Evolutionary conservation across 176 grass and related monocot genomes (phyloP).

Genomic region (Puccinellia tenuiflora): DNA sequence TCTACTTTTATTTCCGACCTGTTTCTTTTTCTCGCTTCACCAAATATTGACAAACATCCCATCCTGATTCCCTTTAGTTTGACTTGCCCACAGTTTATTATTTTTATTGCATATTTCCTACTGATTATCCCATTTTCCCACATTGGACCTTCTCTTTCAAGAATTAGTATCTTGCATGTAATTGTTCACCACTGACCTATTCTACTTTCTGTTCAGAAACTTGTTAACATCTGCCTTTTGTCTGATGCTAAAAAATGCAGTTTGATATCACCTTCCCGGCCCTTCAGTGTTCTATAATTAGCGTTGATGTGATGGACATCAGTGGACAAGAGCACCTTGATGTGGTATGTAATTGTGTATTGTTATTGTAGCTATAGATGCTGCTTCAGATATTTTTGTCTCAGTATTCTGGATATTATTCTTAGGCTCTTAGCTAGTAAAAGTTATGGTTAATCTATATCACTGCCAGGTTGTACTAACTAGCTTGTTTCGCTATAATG

Average conservation of each 20-base stretch:
- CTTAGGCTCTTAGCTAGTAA: not conserved
- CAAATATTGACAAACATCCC: not conserved
- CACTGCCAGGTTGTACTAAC: not conserved
- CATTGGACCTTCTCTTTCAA: not conserved
- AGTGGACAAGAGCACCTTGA: conserved; percentile 96
- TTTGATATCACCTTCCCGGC: conserved; percentile 96
- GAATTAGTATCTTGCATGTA: not conserved
- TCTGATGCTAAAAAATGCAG: conserved; percentile 48
- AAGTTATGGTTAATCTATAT: not conserved
- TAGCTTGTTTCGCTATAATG: conserved; percentile 21
- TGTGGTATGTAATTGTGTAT: conserved; percentile 54
- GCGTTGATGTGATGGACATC: conserved; percentile 93
- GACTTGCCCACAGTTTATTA: not conserved
- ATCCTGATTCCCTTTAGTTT: not conserved
- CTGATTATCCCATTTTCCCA: not conserved
- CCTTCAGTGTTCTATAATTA: conserved; percentile 92
- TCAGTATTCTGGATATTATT: not conserved
- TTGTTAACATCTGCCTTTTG: conserved; percentile 25
- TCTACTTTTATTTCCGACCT: not conserved
- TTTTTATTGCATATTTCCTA: not conserved
- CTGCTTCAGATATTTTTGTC: conserved; percentile 9
- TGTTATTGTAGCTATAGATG: conserved; percentile 6
- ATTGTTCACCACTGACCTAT: not conserved
- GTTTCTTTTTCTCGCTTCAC: conserved; percentile 3
- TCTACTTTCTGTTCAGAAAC: conserved; percentile 7